Base-by-base conservation (phyloP, 441 rosid species). In the Adansonia gregorii region DNA sequence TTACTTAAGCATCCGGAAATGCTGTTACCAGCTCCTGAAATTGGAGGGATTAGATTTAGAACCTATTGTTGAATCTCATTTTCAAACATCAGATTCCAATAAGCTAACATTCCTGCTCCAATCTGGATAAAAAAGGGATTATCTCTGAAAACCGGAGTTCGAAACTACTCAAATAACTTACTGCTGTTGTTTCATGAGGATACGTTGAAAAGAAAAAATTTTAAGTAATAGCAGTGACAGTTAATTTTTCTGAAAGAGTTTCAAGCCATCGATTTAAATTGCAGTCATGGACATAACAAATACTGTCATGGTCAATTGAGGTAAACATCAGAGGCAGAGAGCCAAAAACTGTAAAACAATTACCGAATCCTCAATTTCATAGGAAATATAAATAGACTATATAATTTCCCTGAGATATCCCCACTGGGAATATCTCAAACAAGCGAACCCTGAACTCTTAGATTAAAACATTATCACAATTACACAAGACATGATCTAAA, bases 391-490 rank as follows among this genome's bases (percentile, higher is more conserved):
- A 27, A 27, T 27, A 27, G 2, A 27, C 35, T 27, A 27, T 27
- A 27, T 27, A 27, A 27, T 27, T 27, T 27, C 35, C 35, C 35
- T 27, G 35, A 27, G 35, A 27, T 27, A 27, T 27, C 35, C 35
- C 35, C 35, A 27, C 35, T 27, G 35, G 35, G 35, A 27, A 27
- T 27, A 27, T 22, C 15, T 59, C 65, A 59, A 59, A 11, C 14
- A 24, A 59, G 61, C 8, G 52, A 52, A 52, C 46, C 3, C 73
- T 14, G n/a, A 71, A 12, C 15, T 64, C 61, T 31, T 51, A 52
- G n/a, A 35, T 35, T 39, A 65, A 43, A 54, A 72, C 41, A 52
- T 65, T 61, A 51, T 75, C 15, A 41, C 35, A 72, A 31, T 9
- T 35, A 20, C 49, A 45, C 17, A 51, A 71, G 10, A 72, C 19